Base-by-base conservation (phyloP, 2,329 filamentous ascomycete species). In the Dryadomyces quercus-mongolicae region DNA sequence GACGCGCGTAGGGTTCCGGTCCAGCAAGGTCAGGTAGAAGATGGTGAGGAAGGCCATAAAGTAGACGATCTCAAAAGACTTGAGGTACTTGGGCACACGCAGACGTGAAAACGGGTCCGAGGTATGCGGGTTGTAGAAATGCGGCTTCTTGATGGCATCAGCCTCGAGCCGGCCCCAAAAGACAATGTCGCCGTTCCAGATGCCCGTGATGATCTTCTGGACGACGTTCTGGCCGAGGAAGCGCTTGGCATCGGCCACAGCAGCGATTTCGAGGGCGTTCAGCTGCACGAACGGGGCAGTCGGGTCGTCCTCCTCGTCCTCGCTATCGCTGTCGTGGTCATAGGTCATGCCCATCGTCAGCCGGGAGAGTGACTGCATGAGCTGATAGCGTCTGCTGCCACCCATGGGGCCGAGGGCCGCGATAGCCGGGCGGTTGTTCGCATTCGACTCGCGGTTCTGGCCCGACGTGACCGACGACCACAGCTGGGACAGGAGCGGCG, bases 231-330 rank as follows among this genome's bases (percentile, higher is more conserved):
- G 88, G 63, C 84, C 85, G 40, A 95, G 76, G 61, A 95, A 94
- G 48, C 86, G 86, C 70, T 95, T 95, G 34, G 88, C 87, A 56
- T 87, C 78, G 13, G 85, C 85, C 20, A 94, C 82, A 48, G 85
- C 84, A 25, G 88, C 89, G 62, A 95, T 91, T 65, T 95, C 89
- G 16, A 97, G 75, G 1, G 88, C 89, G 65, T 93, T 95, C 49
- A 95, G 74, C 18, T 85, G 83, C 40, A 82, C 81, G 65, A 95
- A 95, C 1, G 83, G 79, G 0, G 80, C 77, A 0, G 85, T 86
- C 31, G 86, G 81, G 51, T 86, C 80, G 4, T 78, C 74, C 3
- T 73, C 72, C 1, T 67, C 58, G 20, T 70, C 67, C 49, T 70
- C 70, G 45, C 67, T 65, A 12, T 71, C 66, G 10, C 78, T 74